Evolutionary conservation across 1,284 basidiomycete genomes (phyloP).

Genomic region (Naganishia sp.): DNA sequence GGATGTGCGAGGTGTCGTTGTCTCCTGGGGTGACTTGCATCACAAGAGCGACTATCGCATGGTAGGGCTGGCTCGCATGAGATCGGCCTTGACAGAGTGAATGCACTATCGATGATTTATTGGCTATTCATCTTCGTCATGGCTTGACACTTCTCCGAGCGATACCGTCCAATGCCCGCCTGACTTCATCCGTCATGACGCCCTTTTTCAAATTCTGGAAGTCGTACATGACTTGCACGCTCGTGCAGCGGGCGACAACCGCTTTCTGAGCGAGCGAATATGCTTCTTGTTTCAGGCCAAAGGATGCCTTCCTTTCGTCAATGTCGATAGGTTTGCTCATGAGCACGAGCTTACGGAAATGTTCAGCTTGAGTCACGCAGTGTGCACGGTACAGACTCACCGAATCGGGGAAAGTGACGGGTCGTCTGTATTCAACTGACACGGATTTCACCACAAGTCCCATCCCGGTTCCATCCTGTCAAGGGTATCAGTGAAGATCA

Average conservation of each 20-base stretch:
- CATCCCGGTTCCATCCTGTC: conserved; percentile 18
- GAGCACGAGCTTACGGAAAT: conserved; percentile 42
- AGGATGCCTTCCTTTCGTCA: conserved; percentile 42
- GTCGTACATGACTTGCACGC: conserved; percentile 49
- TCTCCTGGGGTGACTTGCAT: too few species aligned
- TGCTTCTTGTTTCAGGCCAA: conserved; percentile 41
- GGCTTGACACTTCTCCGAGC: background rate
- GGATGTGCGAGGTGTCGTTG: too few species aligned
- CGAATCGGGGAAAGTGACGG: conserved; percentile 50
- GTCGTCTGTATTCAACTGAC: conserved; percentile 43
- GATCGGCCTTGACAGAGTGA: too few species aligned
- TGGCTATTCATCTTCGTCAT: background rate
- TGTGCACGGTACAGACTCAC: conserved; percentile 35
- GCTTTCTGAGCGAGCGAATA: conserved; percentile 46
- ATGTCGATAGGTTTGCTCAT: conserved; percentile 43
- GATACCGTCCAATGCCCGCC: conserved; percentile 36
- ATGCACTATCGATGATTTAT: too few species aligned
- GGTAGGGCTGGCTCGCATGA: too few species aligned
- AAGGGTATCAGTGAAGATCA: background rate
- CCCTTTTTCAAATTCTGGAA: conserved; percentile 47
- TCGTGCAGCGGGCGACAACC: conserved; percentile 45
- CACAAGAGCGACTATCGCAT: too few species aligned
- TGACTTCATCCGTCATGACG: conserved; percentile 42
- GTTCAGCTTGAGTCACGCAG: background rate
- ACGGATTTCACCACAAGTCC: conserved; percentile 32